A percentile compares a stretch with the other conserved stretches of the same genome.
These are phyloP conservation scores for Delitschia confertaspora DNA, from an alignment of 495 filamentous ascomycete species.

Conservation along the genomic window DNA sequence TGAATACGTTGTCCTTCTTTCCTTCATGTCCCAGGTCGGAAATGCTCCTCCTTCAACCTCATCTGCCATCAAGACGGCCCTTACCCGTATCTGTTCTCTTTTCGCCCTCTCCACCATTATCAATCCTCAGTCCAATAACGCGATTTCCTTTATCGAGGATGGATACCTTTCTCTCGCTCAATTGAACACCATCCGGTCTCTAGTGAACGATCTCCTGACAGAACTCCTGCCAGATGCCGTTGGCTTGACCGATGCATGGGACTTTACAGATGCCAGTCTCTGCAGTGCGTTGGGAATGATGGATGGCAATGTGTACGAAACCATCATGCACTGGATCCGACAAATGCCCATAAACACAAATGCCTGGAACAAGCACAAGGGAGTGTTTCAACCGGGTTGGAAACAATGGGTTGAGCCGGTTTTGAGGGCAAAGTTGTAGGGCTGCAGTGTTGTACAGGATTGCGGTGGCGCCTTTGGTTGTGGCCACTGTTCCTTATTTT, in stretches of 20 bases:
- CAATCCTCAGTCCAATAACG: constrained; percentile 12
- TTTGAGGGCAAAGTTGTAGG: constrained; percentile 3
- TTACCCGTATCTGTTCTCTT: constrained; percentile 16
- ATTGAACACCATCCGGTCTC: constrained; percentile 12
- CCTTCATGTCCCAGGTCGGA: constrained; percentile 2
- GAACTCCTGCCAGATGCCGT: constrained; percentile 22
- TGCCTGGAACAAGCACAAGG: constrained; percentile 6
- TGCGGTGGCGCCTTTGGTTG: no score
- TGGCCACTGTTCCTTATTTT: no score
- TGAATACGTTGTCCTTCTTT: constrained; percentile 8
- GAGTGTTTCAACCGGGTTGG: constrained; percentile 14
- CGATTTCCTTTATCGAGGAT: constrained; percentile 22
- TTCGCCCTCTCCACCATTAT: constrained; percentile 27
- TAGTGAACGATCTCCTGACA: constrained; percentile 20
- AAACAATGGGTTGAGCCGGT: constrained; percentile 5
- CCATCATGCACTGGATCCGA: constrained; percentile 27
- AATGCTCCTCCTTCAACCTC: constrained; percentile 12
- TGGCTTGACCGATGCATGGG: constrained; percentile 33
- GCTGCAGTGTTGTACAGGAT: no score
- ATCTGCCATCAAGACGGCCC: constrained; percentile 7
- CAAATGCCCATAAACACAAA: constrained; percentile 27
- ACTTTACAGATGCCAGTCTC: constrained; percentile 29
- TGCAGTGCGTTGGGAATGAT: constrained; percentile 28
- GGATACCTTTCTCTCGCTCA: constrained; percentile 14
- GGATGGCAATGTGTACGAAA: constrained; percentile 31